Evolutionary conservation across 768 basidiomycete genomes (phyloP), one percentile per base, ranked within the genome.

Genomic region (Tremella fuciformis): DNA sequence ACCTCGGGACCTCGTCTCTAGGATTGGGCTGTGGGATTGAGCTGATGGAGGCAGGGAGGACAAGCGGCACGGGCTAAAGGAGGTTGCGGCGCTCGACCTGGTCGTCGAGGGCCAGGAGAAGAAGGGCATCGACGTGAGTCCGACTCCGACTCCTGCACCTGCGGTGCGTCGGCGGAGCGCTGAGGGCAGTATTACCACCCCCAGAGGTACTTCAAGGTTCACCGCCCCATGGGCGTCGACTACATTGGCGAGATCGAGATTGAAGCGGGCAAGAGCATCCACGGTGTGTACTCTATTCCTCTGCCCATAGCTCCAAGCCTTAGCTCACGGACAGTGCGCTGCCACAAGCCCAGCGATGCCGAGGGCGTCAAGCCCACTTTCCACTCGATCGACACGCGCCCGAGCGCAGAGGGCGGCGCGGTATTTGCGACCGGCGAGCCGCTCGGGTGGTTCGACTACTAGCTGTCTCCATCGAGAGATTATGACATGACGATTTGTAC

Each of bases 311-410:
- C 41, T 54, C 22, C n/a, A 13, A 21, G n/a, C 4, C n/a, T 37
- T 8, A 37, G 15, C 51, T 53, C 9, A 34, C 24, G 4, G 16
- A 8, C 55, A 73, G 71, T 73, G 37, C 71, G 71, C 47, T 59
- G 58, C 39, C 69, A 73, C 58, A 70, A 70, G 49, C 63, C 71
- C 26, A 51, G 53, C n/a, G 48, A 58, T 6, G 40, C 40, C 13
- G 55, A 60, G n/a, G n/a, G 53, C 3, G 42, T n/a, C n/a, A 52
- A 52, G 34, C 38, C 71, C 7, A 64, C 60, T 8, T 73, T 71
- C 65, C 75, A 76, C 54, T 73, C 73, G 2, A 49, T 76, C 69
- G 75, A 76, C 55, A 76, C 75, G n/a, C 61, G 75, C 21, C 73
- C 71, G 3, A 57, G 62, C 8, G 62, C 54, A 15, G 70, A 76